Evolutionary conservation across 345 rosid species (phyloP).

Genomic region (thale cress (Arabidopsis thaliana)): DNA sequence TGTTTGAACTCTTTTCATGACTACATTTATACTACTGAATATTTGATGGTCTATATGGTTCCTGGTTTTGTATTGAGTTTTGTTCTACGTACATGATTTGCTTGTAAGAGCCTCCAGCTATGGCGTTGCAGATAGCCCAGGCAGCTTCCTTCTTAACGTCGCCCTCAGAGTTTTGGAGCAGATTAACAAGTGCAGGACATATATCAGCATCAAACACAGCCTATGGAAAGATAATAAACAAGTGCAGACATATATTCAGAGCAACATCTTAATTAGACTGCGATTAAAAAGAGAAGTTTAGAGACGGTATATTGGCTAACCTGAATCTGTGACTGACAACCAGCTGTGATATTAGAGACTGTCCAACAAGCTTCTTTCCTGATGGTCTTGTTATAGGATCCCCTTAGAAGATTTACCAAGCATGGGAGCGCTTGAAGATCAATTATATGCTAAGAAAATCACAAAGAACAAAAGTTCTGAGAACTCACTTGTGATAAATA

Average conservation of each 20-base stretch:
- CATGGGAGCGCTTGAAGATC: constrained; percentile 49
- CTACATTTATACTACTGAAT: constrained; percentile 24
- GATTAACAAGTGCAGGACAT: constrained; percentile 53
- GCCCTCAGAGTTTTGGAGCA: constrained; percentile 59
- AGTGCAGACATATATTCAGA: constrained; percentile 8
- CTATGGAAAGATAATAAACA: constrained; percentile 41
- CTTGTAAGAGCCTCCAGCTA: constrained; percentile 60
- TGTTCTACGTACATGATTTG: constrained; percentile 54
- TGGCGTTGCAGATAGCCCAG: constrained; percentile 51
- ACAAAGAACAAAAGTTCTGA: constrained; percentile 20
- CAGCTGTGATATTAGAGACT: constrained; percentile 56
- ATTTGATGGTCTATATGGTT: not conserved
- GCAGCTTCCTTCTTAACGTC: constrained; percentile 56
- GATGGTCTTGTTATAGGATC: constrained; percentile 40
- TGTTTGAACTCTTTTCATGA: not conserved
- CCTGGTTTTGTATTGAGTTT: not conserved
- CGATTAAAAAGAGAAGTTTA: constrained; percentile 12
- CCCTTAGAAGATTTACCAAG: constrained; percentile 44
- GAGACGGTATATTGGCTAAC: constrained; percentile 26
- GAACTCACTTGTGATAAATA: constrained; percentile 19
- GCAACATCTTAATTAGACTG: not conserved
- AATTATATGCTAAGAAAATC: constrained; percentile 40
- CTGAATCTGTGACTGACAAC: constrained; percentile 49
- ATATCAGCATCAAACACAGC: constrained; percentile 57
- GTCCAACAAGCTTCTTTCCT: constrained; percentile 53